Base-by-base conservation (phyloP, 495 filamentous ascomycete genomes). In the Pyrenula aspistea region DNA sequence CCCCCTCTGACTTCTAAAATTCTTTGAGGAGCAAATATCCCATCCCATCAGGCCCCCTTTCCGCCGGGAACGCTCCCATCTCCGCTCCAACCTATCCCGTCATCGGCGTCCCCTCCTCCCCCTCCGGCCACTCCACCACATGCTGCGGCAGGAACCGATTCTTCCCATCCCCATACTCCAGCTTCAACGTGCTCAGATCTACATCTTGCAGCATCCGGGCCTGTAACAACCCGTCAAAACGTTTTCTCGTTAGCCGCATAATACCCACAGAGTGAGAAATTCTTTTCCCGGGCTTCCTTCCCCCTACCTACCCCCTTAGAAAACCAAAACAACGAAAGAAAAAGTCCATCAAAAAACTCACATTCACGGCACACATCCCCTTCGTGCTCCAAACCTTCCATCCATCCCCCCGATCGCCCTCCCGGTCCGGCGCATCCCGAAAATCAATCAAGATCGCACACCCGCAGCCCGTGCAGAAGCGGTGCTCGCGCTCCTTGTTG, bases 381-480 rank as follows among this genome's bases (percentile, higher is more conserved):
- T 47, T 25, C 31, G 15, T 15, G 15, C 31, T 42, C 31, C 31
- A 8, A 4, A 42, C 31, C 31, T 42, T 42, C 31, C 15, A 8
- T 15, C 15, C 31, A 4, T 8, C 31, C 31, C 31, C 15, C 31
- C 15, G 2, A 60, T 62, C 47, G 49, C 65, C 66, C 60, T 70
- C 68, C 19, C 68, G 22, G 36, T 58, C 60, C n/a, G 52, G 56
- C 3, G 57, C 36, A 47, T 61, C 61, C n/a, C 61, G 58, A 31
- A 61, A 60, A 49, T 69, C 59, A 10, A 63, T 59, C 25, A 62
- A 54, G 19, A 70, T 49, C 47, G 61, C 63, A 25, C 58, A 64
- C 0, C 69, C 69, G 55, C 69, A 72, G 3, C 47, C 55, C 12
- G 58, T 56, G 57, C 69, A 72, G 58, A 72, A 72, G 36, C 58